Percentiles rank a stretch among this genome's conserved stretches.
Conservation (phyloP, 495 filamentous ascomycete species). For the Sabuloglossum arenarium region DNA sequence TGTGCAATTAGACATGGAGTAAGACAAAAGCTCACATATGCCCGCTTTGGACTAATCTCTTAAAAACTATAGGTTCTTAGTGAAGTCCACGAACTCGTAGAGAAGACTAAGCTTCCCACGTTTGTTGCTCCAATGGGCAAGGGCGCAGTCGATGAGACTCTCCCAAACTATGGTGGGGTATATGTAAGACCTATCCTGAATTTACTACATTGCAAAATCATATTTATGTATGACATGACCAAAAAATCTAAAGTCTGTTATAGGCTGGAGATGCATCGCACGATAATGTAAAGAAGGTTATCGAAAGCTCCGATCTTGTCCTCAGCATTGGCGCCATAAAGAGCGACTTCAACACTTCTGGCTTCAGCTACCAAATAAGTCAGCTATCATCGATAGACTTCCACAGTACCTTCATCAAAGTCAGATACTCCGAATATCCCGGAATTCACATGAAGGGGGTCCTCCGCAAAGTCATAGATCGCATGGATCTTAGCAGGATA, state of each 20-base stretch:
- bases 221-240: neutral
- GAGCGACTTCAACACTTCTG: constrained; percentile 81
- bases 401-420: constrained; percentile 42
- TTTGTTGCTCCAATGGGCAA: constrained; percentile 92
- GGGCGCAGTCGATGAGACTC: constrained; percentile 60
- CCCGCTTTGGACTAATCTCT: too few relatives aligned
- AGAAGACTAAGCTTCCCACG: constrained; percentile 54
- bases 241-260: neutral
- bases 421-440: constrained; percentile 42
- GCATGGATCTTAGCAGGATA: constrained; percentile 36
- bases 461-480: constrained; percentile 47
- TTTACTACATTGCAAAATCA: neutral
- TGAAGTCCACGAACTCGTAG: constrained; percentile 59
- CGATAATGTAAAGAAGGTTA: constrained; percentile 42
- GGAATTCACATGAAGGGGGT: constrained; percentile 72
- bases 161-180: constrained; percentile 61
- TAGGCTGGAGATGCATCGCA: constrained; percentile 56
- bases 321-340: constrained; percentile 66
- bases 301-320: constrained; percentile 68
- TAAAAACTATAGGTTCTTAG: constrained; percentile 29
- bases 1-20: constrained; percentile 60
- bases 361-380: constrained; percentile 69
- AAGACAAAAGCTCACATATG: neutral
- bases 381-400: constrained; percentile 66
- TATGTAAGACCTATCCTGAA: constrained; percentile 25